Evolutionary conservation across 352 stramenopile genomes (phyloP), one percentile per base, ranked within the genome.

Genomic region (Phytophthora quininea): DNA sequence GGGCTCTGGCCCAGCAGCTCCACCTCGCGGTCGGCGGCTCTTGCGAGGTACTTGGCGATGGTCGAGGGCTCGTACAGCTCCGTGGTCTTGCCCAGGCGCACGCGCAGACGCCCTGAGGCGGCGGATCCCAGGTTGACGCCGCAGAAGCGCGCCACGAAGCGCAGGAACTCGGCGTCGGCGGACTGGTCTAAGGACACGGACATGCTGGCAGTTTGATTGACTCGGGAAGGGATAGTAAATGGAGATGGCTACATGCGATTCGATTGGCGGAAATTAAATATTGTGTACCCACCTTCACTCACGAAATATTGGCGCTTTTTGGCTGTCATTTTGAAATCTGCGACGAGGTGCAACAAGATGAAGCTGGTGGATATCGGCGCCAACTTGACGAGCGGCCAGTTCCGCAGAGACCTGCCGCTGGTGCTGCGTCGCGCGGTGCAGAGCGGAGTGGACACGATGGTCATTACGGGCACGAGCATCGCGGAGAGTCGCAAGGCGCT

Each of bases 391-490:
- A 88, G 74, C 58, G 73, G 79, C 29, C 79, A 80, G 63, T 93
- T 91, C 76, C 80, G 77, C 27, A 72, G 74, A 8, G 97, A 99
- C 76, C 83, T 98, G 10, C 74, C 90, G 37, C 69, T 84, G 27
- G 92, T 99, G 47, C 72, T 99, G 19, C 76, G 90, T 33, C 86
- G 97, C 54, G 87, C 95, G 0, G 71, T 77, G 11, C 59, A 82
- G 3, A 79, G 78, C 7, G 82, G 88, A 3, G 79, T 98, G 4
- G 68, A 87, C 38, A 73, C 80, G 27, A 88, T 98, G 29, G 72
- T 98, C 31, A 64, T 96, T 49, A 98, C 96, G 9, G 90, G 91
- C 67, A 90, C 74, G n/a, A 90, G 76, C 42, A 57, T 87, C 40
- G 54, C 59, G 50, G 57, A 68, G 37, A 89, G 74, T 49, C 56